Conservation (phyloP, 768 basidiomycete genomes). For the Boletales sp. region DNA sequence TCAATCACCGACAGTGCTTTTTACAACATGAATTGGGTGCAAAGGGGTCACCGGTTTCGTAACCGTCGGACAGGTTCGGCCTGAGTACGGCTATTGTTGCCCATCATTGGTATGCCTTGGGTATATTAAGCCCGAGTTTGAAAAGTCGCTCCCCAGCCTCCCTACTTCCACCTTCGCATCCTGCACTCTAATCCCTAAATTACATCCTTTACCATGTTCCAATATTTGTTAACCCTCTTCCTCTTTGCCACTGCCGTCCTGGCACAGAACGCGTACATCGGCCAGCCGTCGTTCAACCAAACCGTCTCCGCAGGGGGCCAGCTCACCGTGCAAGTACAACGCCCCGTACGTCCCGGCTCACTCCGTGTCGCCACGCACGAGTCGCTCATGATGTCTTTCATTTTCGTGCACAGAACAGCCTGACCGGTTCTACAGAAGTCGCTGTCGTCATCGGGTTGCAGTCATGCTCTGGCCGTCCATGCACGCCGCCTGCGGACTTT, state of each 20-base stretch:
- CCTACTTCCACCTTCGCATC: neutral
- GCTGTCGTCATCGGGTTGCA: constrained; percentile 43
- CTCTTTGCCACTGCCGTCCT: constrained; percentile 33
- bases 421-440: constrained; percentile 41
- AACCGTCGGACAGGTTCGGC: neutral
- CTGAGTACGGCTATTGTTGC: no score
- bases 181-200: neutral
- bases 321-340: constrained; percentile 44
- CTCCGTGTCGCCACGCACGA: neutral
- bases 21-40: no score
- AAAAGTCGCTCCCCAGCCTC: no score
- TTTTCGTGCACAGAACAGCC: constrained; percentile 26
- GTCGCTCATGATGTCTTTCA: neutral
- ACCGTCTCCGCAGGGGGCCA: constrained; percentile 35
- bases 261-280: constrained; percentile 42
- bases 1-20: no score
- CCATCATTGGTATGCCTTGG: no score
- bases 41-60: neutral
- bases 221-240: constrained; percentile 11
- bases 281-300: constrained; percentile 30
- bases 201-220: constrained; percentile 13
- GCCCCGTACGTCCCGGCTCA: constrained; percentile 35
- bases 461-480: constrained; percentile 33
- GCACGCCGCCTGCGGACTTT: constrained; percentile 21
- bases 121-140: no score